Conservation (phyloP, 306 rosid genomes). For the barrel medic (Medicago truncatula) region DNA sequence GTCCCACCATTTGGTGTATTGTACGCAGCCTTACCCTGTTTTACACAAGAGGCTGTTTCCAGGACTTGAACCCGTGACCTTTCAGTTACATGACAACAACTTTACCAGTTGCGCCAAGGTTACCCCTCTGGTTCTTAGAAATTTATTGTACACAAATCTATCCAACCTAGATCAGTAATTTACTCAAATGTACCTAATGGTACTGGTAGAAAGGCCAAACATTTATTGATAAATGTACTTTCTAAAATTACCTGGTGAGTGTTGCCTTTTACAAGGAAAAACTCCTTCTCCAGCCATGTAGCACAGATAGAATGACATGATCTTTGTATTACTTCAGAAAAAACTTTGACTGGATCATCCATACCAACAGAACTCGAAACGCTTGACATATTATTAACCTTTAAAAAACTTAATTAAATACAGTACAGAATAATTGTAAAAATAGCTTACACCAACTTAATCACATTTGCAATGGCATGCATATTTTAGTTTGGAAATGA, state of each 20-base stretch:
- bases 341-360: slow-evolving; percentile 56
- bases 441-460: slow-evolving; percentile 12
- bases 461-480: background rate
- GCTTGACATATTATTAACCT: slow-evolving; percentile 70
- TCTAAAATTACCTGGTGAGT: slow-evolving; percentile 58
- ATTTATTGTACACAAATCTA: slow-evolving; percentile 18
- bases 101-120: no score
- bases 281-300: slow-evolving; percentile 83
- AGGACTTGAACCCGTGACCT: no score
- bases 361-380: slow-evolving; percentile 45
- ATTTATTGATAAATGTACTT: slow-evolving; percentile 28
- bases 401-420: slow-evolving; percentile 32
- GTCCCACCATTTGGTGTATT: no score
- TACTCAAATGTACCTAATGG: slow-evolving; percentile 30
- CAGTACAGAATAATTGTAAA: slow-evolving; percentile 19
- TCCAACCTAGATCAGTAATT: slow-evolving; percentile 24
- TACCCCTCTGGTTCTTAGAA: slow-evolving; percentile 17
- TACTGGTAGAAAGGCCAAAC: slow-evolving; percentile 15
- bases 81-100: no score
- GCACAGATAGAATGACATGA: slow-evolving; percentile 65
- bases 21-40: no score
- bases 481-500: slow-evolving; percentile 18
- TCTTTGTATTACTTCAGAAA: slow-evolving; percentile 65
- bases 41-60: no score
- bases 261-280: slow-evolving; percentile 52